A percentile compares a stretch with the other conserved stretches of the same genome.
These are phyloP conservation scores for Lunularia cruciata DNA, from an alignment of 225 moss, liverwort and hornwort genomes.

Conservation along the genomic window DNA sequence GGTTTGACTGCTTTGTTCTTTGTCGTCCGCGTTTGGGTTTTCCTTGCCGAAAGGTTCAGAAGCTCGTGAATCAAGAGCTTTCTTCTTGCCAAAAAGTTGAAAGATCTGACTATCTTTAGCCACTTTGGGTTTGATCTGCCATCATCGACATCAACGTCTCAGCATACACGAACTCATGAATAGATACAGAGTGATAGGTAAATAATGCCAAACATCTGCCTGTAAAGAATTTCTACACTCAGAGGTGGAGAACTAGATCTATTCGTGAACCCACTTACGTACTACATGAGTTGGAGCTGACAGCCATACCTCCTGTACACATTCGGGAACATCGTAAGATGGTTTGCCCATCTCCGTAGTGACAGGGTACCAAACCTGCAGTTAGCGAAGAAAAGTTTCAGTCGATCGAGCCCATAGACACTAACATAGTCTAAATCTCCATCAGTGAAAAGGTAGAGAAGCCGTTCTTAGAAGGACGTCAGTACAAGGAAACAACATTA, in stretches of 20 bases:
- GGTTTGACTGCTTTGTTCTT: conserved; percentile 22
- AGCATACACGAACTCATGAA: background rate
- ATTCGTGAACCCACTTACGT: background rate
- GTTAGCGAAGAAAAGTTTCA: too few relatives aligned
- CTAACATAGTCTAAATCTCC: too few relatives aligned
- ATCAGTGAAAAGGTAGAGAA: too few relatives aligned
- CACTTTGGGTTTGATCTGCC: conserved; percentile 75
- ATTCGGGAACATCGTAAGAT: conserved; percentile 74
- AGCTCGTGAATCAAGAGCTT: too few relatives aligned
- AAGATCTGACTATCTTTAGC: conserved; percentile 77
- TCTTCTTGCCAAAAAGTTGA: conserved; percentile 71
- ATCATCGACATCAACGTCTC: background rate
- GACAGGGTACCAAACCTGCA: conserved; percentile 94
- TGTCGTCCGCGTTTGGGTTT: conserved; percentile 8
- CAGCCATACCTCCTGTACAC: conserved; percentile 68
- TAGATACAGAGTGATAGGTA: too few relatives aligned
- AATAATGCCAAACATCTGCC: too few relatives aligned
- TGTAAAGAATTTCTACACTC: background rate
- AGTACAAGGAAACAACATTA: too few relatives aligned
- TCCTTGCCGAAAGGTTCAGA: too few relatives aligned
- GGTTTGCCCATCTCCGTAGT: conserved; percentile 89
- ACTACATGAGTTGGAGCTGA: background rate
- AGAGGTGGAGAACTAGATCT: background rate
- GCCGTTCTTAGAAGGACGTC: too few relatives aligned
- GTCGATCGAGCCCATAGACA: too few relatives aligned